A percentile compares a stretch with the other conserved stretches of the same genome.
Evolutionary conservation across 2,329 filamentous ascomycete species (phyloP).

Genomic region (Alternaria gaisen): DNA sequence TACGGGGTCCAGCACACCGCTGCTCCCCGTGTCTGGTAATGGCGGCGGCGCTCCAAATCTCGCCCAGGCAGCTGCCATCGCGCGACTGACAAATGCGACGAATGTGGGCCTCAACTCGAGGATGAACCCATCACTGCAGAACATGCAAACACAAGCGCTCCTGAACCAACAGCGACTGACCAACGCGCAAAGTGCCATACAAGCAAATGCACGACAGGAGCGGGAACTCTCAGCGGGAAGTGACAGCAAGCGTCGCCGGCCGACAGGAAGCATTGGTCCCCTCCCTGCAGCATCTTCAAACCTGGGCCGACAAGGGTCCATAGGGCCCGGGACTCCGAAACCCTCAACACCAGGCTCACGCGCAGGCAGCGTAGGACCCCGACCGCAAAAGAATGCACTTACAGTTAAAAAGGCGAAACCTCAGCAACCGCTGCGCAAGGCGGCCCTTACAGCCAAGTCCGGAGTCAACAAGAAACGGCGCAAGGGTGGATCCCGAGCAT

Average conservation of each 20-base stretch:
- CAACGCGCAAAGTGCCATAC: constrained; percentile 44
- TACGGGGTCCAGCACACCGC: constrained; percentile 58
- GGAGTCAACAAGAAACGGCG: constrained; percentile 50
- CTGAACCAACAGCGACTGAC: constrained; percentile 50
- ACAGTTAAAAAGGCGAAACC: constrained; percentile 64
- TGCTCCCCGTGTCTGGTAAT: constrained; percentile 66
- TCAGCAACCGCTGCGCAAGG: constrained; percentile 57
- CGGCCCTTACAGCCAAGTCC: constrained; percentile 46
- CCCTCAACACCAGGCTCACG: constrained; percentile 63
- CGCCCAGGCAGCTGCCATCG: constrained; percentile 59
- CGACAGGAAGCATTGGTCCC: constrained; percentile 62
- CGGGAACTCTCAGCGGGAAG: constrained; percentile 64
- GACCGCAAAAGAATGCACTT: constrained; percentile 56
- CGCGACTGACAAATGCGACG: constrained; percentile 51
- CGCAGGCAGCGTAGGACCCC: constrained; percentile 68
- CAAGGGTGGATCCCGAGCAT: constrained; percentile 49
- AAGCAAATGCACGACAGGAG: constrained; percentile 51
- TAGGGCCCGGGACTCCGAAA: constrained; percentile 71
- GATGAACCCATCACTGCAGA: constrained; percentile 44
- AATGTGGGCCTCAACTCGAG: constrained; percentile 43
- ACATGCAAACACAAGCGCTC: constrained; percentile 49
- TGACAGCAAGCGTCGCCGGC: constrained; percentile 67
- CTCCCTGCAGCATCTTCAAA: constrained; percentile 64
- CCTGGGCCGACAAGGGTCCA: constrained; percentile 65
- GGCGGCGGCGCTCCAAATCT: constrained; percentile 63